Evolutionary conservation across 768 basidiomycete species (phyloP), one percentile per base, ranked within the genome.

Genomic region (Russula sp.): DNA sequence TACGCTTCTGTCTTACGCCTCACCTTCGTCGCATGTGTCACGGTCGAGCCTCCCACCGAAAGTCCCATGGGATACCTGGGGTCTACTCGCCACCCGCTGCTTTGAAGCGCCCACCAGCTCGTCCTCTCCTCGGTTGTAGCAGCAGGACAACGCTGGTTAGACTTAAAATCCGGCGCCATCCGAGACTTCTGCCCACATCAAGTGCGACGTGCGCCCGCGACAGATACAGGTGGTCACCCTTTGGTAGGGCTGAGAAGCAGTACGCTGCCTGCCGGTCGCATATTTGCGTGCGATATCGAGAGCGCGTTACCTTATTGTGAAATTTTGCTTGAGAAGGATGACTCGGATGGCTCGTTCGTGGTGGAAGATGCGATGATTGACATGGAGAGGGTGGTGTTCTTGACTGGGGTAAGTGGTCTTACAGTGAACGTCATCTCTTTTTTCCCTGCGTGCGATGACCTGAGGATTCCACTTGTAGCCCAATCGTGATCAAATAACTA

Each of bases 1-100:
- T 0, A 52, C 56, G 20, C 57, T 63, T 16, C 49, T 57, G 16
- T 50, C 56, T 11, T 57, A 57, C 20, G 56, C 62, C 38, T 28
- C 20, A 16, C 22, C n/a, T 24, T 49, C 53, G 24, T 11, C 54
- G 22, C 26, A 57, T n/a, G 13, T 2, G 11, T 40, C 38, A 18
- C 38, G 14, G 38, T 38, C 54, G 9, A 18, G 22, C 16, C 30
- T 20, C 30, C 46, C 46, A 9, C 42, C 20, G 20, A 28, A 1
- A n/a, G 40, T 58, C 18, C 49, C 38, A 2, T 63, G 56, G 62
- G 49, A 50, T 22, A 40, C 38, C 10, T 63, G 56, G 56, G 62
- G 56, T 28, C 28, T 40, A 30, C n/a, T 7, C 49, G 28, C 46
- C 30, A 53, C 63, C 9, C 63, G 51, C 1, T 53, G 32, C 42